Percentiles rank a stretch among this genome's conserved stretches.
phyloP scores from a whole-genome alignment of 208 protist species.

The Porcisia hertigi region DNA sequence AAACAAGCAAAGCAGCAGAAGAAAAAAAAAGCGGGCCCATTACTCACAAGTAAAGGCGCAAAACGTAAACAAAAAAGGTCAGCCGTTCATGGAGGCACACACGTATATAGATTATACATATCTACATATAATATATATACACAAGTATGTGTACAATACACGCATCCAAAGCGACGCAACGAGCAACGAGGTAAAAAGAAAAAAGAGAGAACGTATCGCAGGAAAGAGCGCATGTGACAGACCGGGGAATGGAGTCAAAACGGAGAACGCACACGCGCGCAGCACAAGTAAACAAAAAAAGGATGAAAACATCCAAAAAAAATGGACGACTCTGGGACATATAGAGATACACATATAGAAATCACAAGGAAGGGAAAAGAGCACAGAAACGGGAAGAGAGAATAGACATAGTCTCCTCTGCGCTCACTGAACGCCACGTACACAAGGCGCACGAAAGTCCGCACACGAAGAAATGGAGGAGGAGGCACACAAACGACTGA shows the following conservation, averaged over 20 bases:
- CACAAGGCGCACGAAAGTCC: no score
- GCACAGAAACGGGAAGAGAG: background rate
- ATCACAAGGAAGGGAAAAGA: no score
- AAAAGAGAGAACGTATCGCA: background rate
- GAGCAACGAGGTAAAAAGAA: background rate
- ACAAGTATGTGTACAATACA: background rate
- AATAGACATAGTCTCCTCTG: background rate
- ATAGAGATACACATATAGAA: no score
- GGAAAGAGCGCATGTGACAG: background rate
- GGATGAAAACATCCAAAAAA: no score
- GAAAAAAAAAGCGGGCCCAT: background rate
- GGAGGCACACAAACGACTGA: no score
- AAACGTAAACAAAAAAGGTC: background rate
- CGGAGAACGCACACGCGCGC: background rate
- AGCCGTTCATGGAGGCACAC: no score
- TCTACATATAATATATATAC: no score
- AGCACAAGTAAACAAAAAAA: background rate
- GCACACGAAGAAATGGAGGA: no score
- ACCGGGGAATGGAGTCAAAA: background rate
- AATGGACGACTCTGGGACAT: no score
- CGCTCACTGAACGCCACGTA: no score
- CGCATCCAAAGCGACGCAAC: background rate
- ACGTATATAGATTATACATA: no score
- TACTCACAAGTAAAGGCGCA: background rate
- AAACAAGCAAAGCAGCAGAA: slow-evolving; percentile 8